Conservation (phyloP, 768 basidiomycete genomes). For the Lactifluus piperatus region DNA sequence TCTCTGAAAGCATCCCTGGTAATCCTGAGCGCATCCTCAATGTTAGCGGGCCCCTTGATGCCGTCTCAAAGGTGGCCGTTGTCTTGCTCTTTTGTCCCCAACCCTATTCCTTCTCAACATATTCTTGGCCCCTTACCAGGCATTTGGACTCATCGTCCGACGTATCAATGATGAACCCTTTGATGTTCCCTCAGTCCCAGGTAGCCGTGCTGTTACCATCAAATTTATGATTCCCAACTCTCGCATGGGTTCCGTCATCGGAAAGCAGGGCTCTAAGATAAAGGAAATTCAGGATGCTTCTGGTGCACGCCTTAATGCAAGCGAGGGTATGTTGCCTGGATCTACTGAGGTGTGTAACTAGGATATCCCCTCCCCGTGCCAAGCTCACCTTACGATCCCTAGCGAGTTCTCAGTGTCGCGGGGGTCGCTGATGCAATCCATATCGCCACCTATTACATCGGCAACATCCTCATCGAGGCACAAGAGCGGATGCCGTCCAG, state of each 20-base stretch:
- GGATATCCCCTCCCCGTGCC: neutral
- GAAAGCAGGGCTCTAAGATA: slow-evolving; percentile 95
- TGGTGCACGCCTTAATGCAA: slow-evolving; percentile 92
- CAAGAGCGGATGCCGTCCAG: slow-evolving; percentile 75
- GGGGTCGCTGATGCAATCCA: slow-evolving; percentile 99
- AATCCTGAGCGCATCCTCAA: slow-evolving; percentile 99
- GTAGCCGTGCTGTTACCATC: slow-evolving; percentile 97
- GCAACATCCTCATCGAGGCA: slow-evolving; percentile 92
- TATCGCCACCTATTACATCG: slow-evolving; percentile 99
- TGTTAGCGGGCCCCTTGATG: slow-evolving; percentile 92
- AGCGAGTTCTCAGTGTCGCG: slow-evolving; percentile 96
- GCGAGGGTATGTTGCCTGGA: slow-evolving; percentile 96
- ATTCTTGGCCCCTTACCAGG: slow-evolving; percentile 40
- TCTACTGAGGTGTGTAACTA: slow-evolving; percentile 80
- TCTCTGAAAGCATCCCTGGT: slow-evolving; percentile 96
- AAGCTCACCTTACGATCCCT: slow-evolving; percentile 19
- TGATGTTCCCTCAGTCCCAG: slow-evolving; percentile 94
- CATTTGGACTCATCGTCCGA: slow-evolving; percentile 96
- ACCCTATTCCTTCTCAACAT: slow-evolving; percentile 1
- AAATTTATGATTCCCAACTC: slow-evolving; percentile 99
- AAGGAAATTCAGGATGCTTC: slow-evolving; percentile 99
- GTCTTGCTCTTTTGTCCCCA: slow-evolving; percentile 4
- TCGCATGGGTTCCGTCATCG: slow-evolving; percentile 98
- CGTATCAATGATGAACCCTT: slow-evolving; percentile 99
- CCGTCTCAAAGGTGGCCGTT: slow-evolving; percentile 85